Percentiles rank a stretch among this genome's conserved stretches.
These are phyloP conservation scores for Rehmannia glutinosa DNA, from an alignment of 257 asterid species.

Conservation along the genomic window DNA sequence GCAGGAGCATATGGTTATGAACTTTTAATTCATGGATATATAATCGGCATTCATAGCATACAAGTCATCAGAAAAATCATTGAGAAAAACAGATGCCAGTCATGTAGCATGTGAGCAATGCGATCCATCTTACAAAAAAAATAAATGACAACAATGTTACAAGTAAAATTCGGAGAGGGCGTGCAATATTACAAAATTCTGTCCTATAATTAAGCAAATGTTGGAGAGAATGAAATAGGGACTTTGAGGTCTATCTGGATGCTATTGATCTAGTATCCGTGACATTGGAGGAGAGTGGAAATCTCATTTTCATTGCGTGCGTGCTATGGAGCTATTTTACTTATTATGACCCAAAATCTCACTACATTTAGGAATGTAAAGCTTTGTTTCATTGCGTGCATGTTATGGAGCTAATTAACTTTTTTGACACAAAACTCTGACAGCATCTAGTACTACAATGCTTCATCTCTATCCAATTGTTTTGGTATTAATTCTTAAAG, in stretches of 20 bases:
- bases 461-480: not conserved
- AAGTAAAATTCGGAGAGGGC: not conserved
- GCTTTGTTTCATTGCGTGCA: too few relatives aligned
- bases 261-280: not conserved
- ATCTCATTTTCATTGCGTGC: not conserved
- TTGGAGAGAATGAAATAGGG: not conserved
- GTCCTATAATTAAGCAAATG: not conserved
- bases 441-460: not conserved
- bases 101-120: too few relatives aligned
- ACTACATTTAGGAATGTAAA: too few relatives aligned
- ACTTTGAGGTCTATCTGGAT: not conserved
- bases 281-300: not conserved
- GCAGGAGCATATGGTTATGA: not conserved
- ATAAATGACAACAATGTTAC: not conserved
- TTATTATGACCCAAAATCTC: too few relatives aligned
- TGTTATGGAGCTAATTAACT: too few relatives aligned
- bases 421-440: too few relatives aligned
- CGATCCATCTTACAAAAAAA: not conserved
- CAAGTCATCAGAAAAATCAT: not conserved
- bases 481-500: not conserved
- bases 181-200: not conserved
- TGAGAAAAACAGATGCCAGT: too few relatives aligned
- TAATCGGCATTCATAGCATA: not conserved
- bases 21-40: not conserved
- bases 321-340: too few relatives aligned